Evolutionary conservation across 306 rosid species (phyloP), one percentile per base, ranked within the genome.

Genomic region (Carpinus viminea): DNA sequence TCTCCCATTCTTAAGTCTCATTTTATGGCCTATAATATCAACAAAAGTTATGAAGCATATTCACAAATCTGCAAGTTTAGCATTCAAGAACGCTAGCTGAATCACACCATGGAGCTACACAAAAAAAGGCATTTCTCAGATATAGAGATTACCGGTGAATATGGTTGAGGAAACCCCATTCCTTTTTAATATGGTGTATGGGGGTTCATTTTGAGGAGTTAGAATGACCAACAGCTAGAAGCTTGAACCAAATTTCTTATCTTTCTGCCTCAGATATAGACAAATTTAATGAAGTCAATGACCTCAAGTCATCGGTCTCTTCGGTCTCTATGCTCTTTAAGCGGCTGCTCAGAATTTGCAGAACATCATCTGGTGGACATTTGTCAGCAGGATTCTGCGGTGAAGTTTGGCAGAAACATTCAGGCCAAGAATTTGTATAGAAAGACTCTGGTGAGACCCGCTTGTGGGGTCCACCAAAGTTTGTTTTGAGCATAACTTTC

Each of bases 371-470:
- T 59, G 97, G 88, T 68, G 99, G 99, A 79, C 99, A 96, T 81
- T 85, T 89, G 74, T 96, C 83, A 11, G 83, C 91, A 18, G 90
- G 88, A 79, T 88, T 88, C 87, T 79, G 54, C 0, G 98, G 72
- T 70, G 96, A 79, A 74, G 84, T 83, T 85, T 88, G 90, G 78
- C 99, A 96, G 91, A 96, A 96, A 85, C 99, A 96, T 79, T 96
- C 99, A 28, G 97, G 97, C 99, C 99, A 96, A 68, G 99, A 93
- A 88, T 96, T 96, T 48, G 99, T 96, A 78, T 96, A 96, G 89
- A 96, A 88, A 36, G 97, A 96, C 85, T 96, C 99, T 0, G 99
- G 99, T 36, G 93, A 11, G 45, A 91, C 78, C 28, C 98, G 88
- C 81, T 93, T 87, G 77, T 96, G 97, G 78, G 98, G 97, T 77